Evolutionary conservation across 2,329 filamentous ascomycete genomes (phyloP).

Genomic region (Ceratocystis destructans): DNA sequence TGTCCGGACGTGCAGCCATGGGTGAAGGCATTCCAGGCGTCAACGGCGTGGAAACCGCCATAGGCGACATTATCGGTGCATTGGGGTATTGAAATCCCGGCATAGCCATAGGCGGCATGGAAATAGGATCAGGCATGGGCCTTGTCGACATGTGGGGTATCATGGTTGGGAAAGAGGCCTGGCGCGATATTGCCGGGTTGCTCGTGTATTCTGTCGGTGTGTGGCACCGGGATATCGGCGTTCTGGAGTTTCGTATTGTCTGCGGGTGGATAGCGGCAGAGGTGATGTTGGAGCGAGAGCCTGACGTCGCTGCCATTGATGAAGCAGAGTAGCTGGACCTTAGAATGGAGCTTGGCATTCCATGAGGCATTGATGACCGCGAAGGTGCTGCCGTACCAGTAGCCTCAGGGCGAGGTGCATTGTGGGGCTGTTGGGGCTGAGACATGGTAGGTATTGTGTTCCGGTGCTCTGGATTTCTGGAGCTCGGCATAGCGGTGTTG

Average conservation of each 20-base stretch:
- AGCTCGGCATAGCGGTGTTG: neutral
- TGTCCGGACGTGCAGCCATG: neutral
- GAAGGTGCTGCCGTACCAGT: neutral
- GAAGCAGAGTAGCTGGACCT: neutral
- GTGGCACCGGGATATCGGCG: neutral
- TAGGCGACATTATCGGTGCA: neutral
- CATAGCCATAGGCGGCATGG: slow-evolving; percentile 1
- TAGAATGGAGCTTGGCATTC: neutral
- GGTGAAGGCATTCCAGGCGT: neutral
- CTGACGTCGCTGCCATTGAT: neutral
- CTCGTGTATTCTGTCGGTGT: neutral
- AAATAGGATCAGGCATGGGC: neutral
- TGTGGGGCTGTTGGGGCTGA: neutral
- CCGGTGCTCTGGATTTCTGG: slow-evolving; percentile 1
- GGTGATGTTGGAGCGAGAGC: neutral
- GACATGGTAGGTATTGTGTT: slow-evolving; percentile 1
- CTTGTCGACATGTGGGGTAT: neutral
- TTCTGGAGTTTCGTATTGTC: neutral
- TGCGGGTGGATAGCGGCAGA: neutral
- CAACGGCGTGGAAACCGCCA: neutral
- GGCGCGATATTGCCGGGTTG: neutral
- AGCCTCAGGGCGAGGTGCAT: neutral
- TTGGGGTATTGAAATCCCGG: neutral
- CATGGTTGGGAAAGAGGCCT: neutral
- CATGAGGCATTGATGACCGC: slow-evolving; percentile 1